Base-by-base conservation (phyloP, 1,284 basidiomycete species). In the Binderoboletus segoi region DNA sequence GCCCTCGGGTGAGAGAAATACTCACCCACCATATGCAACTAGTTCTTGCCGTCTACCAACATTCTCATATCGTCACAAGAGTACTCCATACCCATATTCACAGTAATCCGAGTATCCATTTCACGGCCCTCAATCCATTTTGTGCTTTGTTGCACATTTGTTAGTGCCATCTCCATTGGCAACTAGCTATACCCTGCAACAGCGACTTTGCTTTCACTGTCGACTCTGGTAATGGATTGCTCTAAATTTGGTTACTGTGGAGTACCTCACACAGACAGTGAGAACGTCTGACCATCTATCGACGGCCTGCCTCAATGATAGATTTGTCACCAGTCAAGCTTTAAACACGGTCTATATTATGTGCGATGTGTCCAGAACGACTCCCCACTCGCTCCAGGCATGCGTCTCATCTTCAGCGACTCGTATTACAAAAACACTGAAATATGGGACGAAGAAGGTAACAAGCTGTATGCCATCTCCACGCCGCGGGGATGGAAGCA, bases 351-450 rank as follows among this genome's bases (percentile, higher is more conserved):
- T n/a, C n/a, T n/a, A n/a, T n/a, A n/a, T n/a, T n/a, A n/a, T n/a
- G n/a, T n/a, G n/a, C n/a, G 56, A 23, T 6, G 23, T 37, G 43
- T 13, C 10, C 3, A 21, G 18, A 42, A 21, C 13, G 40, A 24
- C 18, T 28, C 28, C 35, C 24, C 10, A 26, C 41, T n/a, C 40
- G 6, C 32, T 8, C 33, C 40, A 20, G 20, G 3, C 32, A 63
- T 57, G 61, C 56, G 44, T 41, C 57, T 65, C 52, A 56, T 62
- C 38, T 65, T 64, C 60, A 62, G 61, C 10, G 30, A 28, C 3
- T 46, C 53, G 4, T 49, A 60, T 23, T 63, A 63, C 51, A 63
- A 56, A 30, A 63, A 65, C 44, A 63, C 61, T 20, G 63, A 63
- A 38, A 57, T 57, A 43, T 57, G 33, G 1, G 57, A 65, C 20